Evolutionary conservation across 208 protist genomes (phyloP).

Genomic region (Acanthamoeba castellanii): DNA sequence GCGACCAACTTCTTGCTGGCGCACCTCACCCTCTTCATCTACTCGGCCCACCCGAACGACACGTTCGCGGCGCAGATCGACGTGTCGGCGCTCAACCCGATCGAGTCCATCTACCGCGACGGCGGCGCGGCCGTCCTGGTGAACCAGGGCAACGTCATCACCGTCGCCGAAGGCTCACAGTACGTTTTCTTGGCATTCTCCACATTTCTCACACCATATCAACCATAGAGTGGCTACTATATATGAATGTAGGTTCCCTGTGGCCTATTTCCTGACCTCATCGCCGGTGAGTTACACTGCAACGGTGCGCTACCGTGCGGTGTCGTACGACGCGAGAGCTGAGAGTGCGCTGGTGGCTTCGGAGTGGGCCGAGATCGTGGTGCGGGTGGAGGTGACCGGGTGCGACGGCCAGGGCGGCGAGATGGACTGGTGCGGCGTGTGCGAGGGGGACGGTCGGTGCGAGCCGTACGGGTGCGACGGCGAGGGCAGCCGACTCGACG

Average conservation of each 20-base stretch:
- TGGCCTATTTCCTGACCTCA: neutral
- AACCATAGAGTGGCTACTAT: no score
- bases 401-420: conserved; percentile 30
- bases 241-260: no score
- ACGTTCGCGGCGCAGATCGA: neutral
- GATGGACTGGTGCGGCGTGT: conserved; percentile 12
- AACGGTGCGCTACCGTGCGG: neutral
- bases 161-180: neutral
- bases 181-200: no score
- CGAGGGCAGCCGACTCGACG: neutral
- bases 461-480: conserved; percentile 10
- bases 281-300: neutral
- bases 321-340: neutral
- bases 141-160: neutral
- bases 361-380: neutral
- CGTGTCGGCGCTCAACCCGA: neutral
- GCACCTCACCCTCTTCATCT: neutral
- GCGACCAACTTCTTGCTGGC: conserved; percentile 24
- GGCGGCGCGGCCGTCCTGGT: neutral
- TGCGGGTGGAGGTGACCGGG: neutral
- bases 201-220: no score
- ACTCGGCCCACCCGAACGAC: neutral
- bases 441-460: neutral
- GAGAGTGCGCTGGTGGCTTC: neutral
- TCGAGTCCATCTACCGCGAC: neutral